Evolutionary conservation across 2,329 filamentous ascomycete genomes (phyloP).

Genomic region (Aspergillus pseudonomiae): DNA sequence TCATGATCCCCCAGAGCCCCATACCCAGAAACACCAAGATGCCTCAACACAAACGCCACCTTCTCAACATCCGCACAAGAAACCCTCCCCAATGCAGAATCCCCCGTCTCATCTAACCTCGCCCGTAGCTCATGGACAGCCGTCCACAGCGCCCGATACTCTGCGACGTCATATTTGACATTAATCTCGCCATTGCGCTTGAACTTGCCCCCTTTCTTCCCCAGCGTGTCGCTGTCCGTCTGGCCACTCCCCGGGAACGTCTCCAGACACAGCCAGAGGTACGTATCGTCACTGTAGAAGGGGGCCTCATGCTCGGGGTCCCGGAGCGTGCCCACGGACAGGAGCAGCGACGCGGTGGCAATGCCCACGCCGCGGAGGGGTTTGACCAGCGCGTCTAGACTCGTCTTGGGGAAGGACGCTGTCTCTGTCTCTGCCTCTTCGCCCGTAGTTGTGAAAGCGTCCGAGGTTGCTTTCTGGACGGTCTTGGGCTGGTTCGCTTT

Average conservation of each 20-base stretch:
- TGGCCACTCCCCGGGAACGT: constrained; percentile 19
- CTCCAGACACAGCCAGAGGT: constrained; percentile 40
- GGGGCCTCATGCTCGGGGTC: constrained; percentile 29
- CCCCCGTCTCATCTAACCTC: constrained; percentile 18
- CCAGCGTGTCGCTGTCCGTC: constrained; percentile 4
- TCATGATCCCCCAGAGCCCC: background rate
- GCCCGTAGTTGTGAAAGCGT: constrained; percentile 27
- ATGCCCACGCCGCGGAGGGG: constrained; percentile 45
- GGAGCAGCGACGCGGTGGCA: constrained; percentile 47
- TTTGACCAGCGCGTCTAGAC: constrained; percentile 37
- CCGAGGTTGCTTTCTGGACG: constrained; percentile 30
- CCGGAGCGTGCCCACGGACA: constrained; percentile 35
- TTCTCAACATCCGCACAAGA: constrained; percentile 40
- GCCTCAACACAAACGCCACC: constrained; percentile 41
- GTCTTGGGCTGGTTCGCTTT: constrained; percentile 36
- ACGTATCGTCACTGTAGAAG: constrained; percentile 50
- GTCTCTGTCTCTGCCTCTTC: background rate
- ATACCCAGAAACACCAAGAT: constrained; percentile 34
- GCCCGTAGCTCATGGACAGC: constrained; percentile 25
- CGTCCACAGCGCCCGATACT: constrained; percentile 41
- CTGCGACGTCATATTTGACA: constrained; percentile 45
- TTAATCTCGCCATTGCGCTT: constrained; percentile 32
- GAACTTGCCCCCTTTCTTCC: constrained; percentile 8
- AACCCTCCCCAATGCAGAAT: constrained; percentile 18
- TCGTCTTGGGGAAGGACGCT: constrained; percentile 31